phyloP scores from a whole-genome alignment of 2,329 filamentous ascomycete species.

The Fusarium nygamai region DNA sequence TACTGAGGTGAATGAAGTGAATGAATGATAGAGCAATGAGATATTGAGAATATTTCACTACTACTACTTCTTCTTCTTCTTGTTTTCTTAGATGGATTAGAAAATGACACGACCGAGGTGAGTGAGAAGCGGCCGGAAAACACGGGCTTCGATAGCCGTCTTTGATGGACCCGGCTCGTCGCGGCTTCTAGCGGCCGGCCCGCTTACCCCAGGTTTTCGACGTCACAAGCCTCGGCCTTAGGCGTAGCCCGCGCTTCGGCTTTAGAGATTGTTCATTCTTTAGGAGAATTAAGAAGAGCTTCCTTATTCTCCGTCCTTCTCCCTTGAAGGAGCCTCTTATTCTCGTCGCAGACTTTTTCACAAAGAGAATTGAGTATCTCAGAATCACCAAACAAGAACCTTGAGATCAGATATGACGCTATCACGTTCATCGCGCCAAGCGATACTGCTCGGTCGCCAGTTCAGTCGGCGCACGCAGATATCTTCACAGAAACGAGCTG shows the following conservation, averaged over 20 bases:
- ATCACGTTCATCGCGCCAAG: constrained; percentile 57
- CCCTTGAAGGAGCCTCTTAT: constrained; percentile 18
- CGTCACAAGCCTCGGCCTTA: constrained; percentile 43
- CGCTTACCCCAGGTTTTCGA: constrained; percentile 44
- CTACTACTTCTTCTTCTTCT: background rate
- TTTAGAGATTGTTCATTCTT: constrained; percentile 2
- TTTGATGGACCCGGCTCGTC: constrained; percentile 23
- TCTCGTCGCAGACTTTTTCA: background rate
- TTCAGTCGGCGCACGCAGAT: constrained; percentile 48
- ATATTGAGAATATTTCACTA: constrained; percentile 3
- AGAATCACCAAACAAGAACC: background rate
- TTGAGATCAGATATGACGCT: constrained; percentile 54
- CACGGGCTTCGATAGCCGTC: constrained; percentile 32
- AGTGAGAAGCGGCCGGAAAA: constrained; percentile 27
- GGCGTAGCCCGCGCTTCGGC: constrained; percentile 26
- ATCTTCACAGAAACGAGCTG: constrained; percentile 49
- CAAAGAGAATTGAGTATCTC: background rate
- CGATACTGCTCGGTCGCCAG: constrained; percentile 52
- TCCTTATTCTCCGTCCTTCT: background rate
- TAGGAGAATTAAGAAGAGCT: constrained; percentile 19
- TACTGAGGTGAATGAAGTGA: background rate
- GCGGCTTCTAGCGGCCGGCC: constrained; percentile 39
- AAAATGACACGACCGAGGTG: constrained; percentile 29
- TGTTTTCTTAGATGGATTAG: background rate
- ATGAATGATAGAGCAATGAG: background rate